Evolutionary conservation across 768 basidiomycete genomes (phyloP), one percentile per base, ranked within the genome.

Genomic region (Lanmaoa pseudosensibilis): DNA sequence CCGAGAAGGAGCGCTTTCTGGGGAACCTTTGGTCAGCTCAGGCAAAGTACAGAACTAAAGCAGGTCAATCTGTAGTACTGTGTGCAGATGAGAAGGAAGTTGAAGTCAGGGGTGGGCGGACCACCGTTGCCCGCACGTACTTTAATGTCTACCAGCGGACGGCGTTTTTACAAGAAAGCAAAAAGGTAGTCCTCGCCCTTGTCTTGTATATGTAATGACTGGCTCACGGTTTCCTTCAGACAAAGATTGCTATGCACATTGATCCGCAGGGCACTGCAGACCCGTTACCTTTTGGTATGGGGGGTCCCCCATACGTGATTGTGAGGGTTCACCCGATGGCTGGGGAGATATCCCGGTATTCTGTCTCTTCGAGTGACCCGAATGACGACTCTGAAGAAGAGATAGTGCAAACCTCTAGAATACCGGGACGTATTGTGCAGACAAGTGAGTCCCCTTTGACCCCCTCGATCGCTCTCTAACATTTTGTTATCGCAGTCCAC

Each of bases 21-120:
- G 86, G 93, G 61, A 94, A 93, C 67, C 73, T 98, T 12, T 98
- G 94, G 94, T 81, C 81, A 41, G 86, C 86, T 23, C 94, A 98
- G 69, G 92, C 92, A 9, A 83, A 80, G 46, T 88, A 88, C 61
- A 79, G 94, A 55, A 82, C 91, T 2, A 83, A 83, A 50, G 72
- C 79, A 9, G 88, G 87, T 0, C 87, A 89, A 65, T 89, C 88
- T 2, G 85, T 90, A 18, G 83, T 88, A 11, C 74, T 92, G 15
- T 78, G 80, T 58, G 79, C 88, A 5, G 82, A 88, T 18, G 90
- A 92, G 55, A 77, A 80, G 58, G 89, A 92, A 68, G 88, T 95
- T 3, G 88, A 93, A 67, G 81, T 77, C 19, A 80, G 81, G 54
- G 76, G 76, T 44, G 85, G 86, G 12, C 81, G 78, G 58, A 73